These are phyloP conservation scores for Hygrophoropsis aurantiaca DNA, from an alignment of 768 basidiomycete genomes.

Conservation along the genomic window DNA sequence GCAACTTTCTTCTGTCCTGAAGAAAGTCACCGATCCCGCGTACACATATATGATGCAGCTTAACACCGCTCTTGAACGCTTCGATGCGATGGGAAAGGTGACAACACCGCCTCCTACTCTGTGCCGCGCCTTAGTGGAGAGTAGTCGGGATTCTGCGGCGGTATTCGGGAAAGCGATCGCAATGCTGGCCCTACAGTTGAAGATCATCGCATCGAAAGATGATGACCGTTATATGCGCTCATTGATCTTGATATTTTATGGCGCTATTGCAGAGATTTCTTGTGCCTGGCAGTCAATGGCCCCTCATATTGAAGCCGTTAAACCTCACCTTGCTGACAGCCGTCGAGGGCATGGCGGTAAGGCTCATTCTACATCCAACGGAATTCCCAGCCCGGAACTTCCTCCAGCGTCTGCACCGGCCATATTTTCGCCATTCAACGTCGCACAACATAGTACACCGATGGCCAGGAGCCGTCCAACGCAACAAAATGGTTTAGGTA, in stretches of 20 bases:
- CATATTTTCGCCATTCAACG: constrained; percentile 21
- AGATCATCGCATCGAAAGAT: constrained; percentile 67
- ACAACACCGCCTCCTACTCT: constrained; percentile 65
- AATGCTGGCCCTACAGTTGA: constrained; percentile 78
- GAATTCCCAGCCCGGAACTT: constrained; percentile 18
- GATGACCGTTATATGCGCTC: constrained; percentile 88
- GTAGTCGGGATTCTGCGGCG: constrained; percentile 79
- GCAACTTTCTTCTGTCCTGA: constrained; percentile 73
- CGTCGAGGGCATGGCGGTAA: constrained; percentile 35
- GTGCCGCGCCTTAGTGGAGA: constrained; percentile 78
- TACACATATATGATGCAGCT: constrained; percentile 77
- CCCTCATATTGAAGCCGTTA: constrained; percentile 69
- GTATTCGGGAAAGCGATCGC: constrained; percentile 87
- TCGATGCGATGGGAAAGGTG: constrained; percentile 78
- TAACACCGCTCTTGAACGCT: constrained; percentile 87
- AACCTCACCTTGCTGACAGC: constrained; percentile 55
- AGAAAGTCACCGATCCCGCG: constrained; percentile 85
- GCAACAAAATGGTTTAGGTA: constrained; percentile 30
- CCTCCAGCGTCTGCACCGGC: constrained; percentile 28
- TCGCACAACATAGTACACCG: constrained; percentile 21
- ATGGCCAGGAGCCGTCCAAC: constrained; percentile 29
- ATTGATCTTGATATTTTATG: constrained; percentile 84
- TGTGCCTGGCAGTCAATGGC: constrained; percentile 79
- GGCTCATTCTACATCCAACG: constrained; percentile 28
- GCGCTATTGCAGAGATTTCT: constrained; percentile 85